A percentile compares a stretch with the other conserved stretches of the same genome.
Conservation (phyloP, 1,139 yeast species). For the Kodamaea suecica region DNA sequence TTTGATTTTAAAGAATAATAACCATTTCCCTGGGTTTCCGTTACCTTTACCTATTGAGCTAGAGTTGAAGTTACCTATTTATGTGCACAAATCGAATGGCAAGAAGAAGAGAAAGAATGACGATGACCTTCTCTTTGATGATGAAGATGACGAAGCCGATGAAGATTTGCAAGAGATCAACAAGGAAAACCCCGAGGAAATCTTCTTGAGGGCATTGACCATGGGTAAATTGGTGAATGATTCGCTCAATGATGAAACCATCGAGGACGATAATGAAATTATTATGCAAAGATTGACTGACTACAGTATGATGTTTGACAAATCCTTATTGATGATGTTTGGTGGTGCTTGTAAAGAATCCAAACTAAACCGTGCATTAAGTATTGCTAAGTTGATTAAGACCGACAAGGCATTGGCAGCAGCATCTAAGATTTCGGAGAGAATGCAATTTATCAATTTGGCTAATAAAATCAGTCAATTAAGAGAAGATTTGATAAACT, state of each 20-base stretch:
- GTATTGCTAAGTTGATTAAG: conserved; percentile 65
- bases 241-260: conserved; percentile 31
- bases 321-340: conserved; percentile 69
- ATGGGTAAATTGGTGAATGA: conserved; percentile 51
- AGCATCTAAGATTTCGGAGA: conserved; percentile 78
- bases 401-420: conserved; percentile 80
- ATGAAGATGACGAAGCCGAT: conserved; percentile 25
- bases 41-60: conserved; percentile 80
- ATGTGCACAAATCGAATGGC: conserved; percentile 19
- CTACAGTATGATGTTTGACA: conserved; percentile 60
- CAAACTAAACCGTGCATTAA: conserved; percentile 62
- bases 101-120: conserved; percentile 12
- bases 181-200: conserved; percentile 44
- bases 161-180: conserved; percentile 19
- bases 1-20: conserved; percentile 63
- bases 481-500: conserved; percentile 49
- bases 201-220: conserved; percentile 43
- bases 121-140: conserved; percentile 21
- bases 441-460: conserved; percentile 64
- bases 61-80: conserved; percentile 63
- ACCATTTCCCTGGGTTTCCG: conserved; percentile 61
- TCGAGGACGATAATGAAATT: conserved; percentile 38
- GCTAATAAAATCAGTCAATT: conserved; percentile 66
- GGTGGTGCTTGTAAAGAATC: conserved; percentile 75
- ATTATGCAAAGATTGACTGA: conserved; percentile 46